Evolutionary conservation across 2,329 filamentous ascomycete genomes (phyloP).

Genomic region (Colletotrichum tofieldiae): DNA sequence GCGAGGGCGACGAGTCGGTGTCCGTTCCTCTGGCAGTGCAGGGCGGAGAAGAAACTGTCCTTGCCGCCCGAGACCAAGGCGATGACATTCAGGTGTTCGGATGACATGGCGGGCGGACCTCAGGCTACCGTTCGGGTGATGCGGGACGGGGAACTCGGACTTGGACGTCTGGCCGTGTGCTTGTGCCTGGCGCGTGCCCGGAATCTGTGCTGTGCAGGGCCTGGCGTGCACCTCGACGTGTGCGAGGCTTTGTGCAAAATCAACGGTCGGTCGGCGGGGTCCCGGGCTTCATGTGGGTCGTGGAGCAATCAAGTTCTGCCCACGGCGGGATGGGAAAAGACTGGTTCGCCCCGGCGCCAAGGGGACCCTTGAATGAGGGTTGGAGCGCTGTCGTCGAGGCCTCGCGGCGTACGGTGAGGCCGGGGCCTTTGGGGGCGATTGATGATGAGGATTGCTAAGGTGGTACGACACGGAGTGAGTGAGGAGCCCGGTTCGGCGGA

Average conservation of each 20-base stretch:
- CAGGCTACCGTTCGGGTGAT: not conserved
- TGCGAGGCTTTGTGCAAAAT: constrained; percentile 14
- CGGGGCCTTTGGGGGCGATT: constrained; percentile 14
- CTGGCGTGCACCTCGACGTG: not conserved
- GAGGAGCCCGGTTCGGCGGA: constrained; percentile 2
- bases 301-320: not conserved
- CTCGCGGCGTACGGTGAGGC: not conserved
- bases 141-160: constrained; percentile 5
- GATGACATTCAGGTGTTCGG: constrained; percentile 80
- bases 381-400: constrained; percentile 28
- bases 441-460: not conserved
- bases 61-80: constrained; percentile 96
- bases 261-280: constrained; percentile 5
- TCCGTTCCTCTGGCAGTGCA: constrained; percentile 90
- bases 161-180: not conserved
- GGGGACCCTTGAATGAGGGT: constrained; percentile 32
- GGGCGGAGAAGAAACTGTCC: constrained; percentile 93
- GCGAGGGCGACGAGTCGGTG: constrained; percentile 90
- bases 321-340: constrained; percentile 24
- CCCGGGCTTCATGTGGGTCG: constrained; percentile 15
- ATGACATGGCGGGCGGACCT: constrained; percentile 54
- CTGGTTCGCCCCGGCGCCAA: constrained; percentile 20
- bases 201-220: constrained; percentile 15
- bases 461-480: constrained; percentile 14
- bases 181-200: constrained; percentile 5